Evolutionary conservation across 768 basidiomycete genomes (phyloP).

Genomic region (Tulasnella sp.): DNA sequence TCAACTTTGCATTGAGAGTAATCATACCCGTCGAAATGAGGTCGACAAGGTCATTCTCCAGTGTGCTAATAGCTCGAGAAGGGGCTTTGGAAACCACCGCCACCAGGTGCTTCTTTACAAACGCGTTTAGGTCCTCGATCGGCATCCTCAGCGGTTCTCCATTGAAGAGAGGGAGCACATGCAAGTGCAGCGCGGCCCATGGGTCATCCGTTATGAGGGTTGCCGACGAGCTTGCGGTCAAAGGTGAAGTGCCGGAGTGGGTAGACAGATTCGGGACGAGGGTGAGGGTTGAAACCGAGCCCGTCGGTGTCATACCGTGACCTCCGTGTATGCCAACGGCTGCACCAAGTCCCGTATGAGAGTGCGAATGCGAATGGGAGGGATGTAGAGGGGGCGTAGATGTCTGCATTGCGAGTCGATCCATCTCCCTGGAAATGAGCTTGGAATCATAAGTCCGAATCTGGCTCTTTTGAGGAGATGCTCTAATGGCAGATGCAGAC

Average conservation of each 20-base stretch:
- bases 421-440: constrained; percentile 77
- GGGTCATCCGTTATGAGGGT: constrained; percentile 44
- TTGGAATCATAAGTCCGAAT: constrained; percentile 69
- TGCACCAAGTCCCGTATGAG: constrained; percentile 27
- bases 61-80: constrained; percentile 59
- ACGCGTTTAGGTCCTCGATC: constrained; percentile 82
- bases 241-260: not conserved
- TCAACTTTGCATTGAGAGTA: constrained; percentile 78
- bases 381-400: constrained; percentile 19
- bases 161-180: constrained; percentile 86
- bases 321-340: constrained; percentile 40
- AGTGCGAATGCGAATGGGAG: constrained; percentile 21
- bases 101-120: constrained; percentile 73
- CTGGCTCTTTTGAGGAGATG: constrained; percentile 40
- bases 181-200: constrained; percentile 77
- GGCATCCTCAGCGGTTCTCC: constrained; percentile 77
- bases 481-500: not conserved
- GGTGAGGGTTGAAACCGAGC: constrained; percentile 41
- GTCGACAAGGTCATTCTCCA: constrained; percentile 74
- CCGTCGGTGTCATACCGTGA: constrained; percentile 38
- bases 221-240: constrained; percentile 4
- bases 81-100: constrained; percentile 64
- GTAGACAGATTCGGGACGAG: not conserved
- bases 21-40: constrained; percentile 85
- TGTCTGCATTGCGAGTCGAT: constrained; percentile 52